Evolutionary conservation across 2,329 filamentous ascomycete species (phyloP), one percentile per base, ranked within the genome.

Genomic region (Cylindrodendrum hubeiense): DNA sequence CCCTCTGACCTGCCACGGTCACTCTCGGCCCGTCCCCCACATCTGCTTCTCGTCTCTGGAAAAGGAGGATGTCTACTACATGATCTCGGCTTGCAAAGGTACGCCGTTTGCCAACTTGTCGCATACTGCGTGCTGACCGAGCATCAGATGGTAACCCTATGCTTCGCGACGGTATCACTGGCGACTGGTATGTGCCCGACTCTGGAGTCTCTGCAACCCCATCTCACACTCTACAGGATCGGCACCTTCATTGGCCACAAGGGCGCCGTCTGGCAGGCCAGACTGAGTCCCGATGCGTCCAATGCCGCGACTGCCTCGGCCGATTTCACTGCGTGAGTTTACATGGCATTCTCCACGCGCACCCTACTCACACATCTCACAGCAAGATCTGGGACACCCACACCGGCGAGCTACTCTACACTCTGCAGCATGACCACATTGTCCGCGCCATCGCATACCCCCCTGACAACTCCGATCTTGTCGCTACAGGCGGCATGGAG

Each of bases 221-320:
- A 33, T 51, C 65, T 72, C 55, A 70, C 74, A 50, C 67, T 67
- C 21, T 6, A 93, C 78, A 97, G 94, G 93, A 98, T 98, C 73
- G 96, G 96, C 52, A 98, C 96, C 39, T 98, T 98, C 78, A 91
- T 99, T 75, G 96, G 96, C 43, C 96, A 99, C 84, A 98, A 99
- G 82, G 96, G 96, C 68, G 96, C 96, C 39, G 95, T 98, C 65
- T 99, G 96, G 94, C 95, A 98, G 83, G 93, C 95, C 58, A 90
- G 95, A 73, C 86, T 99, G 37, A 97, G 94, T 57, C 90, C 93
- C 21, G 94, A 98, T 81, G 93, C 94, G 44, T 90, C 89, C 26
- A 91, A 94, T 51, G 95, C 96, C 62, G 96, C 95, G 10, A 98
- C 97, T 34, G 96, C 93, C 50, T 97, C 95, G 53, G 96, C 96